Evolutionary conservation across 495 filamentous ascomycete genomes (phyloP).

Genomic region (Hypomontagnella monticulosa): DNA sequence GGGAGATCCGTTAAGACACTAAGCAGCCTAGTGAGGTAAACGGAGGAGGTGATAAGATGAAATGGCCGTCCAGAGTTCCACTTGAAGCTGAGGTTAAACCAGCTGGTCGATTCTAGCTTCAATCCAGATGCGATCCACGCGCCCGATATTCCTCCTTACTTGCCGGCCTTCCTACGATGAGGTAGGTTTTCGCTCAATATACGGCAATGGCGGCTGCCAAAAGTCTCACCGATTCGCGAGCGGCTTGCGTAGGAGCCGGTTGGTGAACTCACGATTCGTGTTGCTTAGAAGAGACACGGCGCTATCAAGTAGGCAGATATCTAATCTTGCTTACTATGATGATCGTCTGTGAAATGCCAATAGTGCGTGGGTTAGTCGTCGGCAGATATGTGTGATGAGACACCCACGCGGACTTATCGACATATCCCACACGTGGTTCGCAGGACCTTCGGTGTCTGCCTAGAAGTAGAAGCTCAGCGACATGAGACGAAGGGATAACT

Average conservation of each 20-base stretch:
- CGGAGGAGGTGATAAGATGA: not conserved
- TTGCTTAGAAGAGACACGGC: not conserved
- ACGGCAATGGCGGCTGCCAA: not conserved
- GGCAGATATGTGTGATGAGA: constrained; percentile 14
- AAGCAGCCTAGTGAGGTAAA: constrained; percentile 12
- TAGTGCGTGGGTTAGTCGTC: constrained; percentile 11
- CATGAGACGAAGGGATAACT: constrained; percentile 3
- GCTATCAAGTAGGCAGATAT: no score
- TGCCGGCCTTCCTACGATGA: not conserved
- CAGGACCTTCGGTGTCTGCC: constrained; percentile 11
- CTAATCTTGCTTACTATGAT: not conserved
- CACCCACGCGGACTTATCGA: constrained; percentile 13
- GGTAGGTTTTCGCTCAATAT: constrained; percentile 2
- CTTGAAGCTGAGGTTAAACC: constrained; percentile 27
- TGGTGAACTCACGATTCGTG: constrained; percentile 15
- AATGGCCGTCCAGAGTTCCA: constrained; percentile 16
- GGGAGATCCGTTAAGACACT: no score
- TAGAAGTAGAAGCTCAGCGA: constrained; percentile 1
- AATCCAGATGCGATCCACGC: constrained; percentile 22
- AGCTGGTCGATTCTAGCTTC: constrained; percentile 11
- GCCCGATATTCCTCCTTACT: constrained; percentile 1
- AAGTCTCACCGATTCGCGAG: constrained; percentile 5
- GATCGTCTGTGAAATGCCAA: constrained; percentile 5
- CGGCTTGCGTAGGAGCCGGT: constrained; percentile 16
- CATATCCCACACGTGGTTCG: constrained; percentile 32